Evolutionary conservation across 1,284 basidiomycete genomes (phyloP), one percentile per base, ranked within the genome.

Genomic region (Sphagnurus paluster): DNA sequence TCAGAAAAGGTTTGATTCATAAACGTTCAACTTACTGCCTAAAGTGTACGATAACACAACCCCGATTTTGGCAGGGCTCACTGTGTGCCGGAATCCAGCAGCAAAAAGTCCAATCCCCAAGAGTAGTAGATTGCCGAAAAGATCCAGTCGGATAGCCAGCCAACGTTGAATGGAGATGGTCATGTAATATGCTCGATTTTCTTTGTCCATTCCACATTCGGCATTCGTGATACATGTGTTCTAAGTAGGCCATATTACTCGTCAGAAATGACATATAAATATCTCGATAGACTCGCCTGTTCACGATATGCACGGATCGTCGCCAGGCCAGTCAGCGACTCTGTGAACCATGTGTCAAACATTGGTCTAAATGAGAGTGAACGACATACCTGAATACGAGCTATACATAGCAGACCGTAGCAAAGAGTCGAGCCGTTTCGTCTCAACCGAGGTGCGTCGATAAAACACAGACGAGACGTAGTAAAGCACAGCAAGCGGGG

Each of bases 151-250:
- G 13, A 85, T 58, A n/a, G 71, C 69, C 2, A 84, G 64, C 80
- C 80, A 85, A 42, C 77, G 67, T 57, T 85, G 82, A 39, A 75
- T 84, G 3, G 77, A 70, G 24, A 87, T 77, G 0, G 85, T 90
- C 71, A 93, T 80, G 58, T 82, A 85, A 63, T 91, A 91, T 0
- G 90, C 90, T 34, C 86, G 70, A 60, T 90, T 89, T 60, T 91
- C 80, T 56, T 80, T 66, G 60, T 90, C 86, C 55, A 89, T 60
- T n/a, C 82, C 76, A 35, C 75, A 68, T 48, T 84, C 79, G 8
- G 77, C 76, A 35, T 69, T 62, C 20, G 55, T 57, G 42, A 83
- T 62, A 52, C 84, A 79, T 7, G 75, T 68, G 7, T 56, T 58
- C 70, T 76, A 20, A 9, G 9, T 2, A 38, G 13, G 2, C n/a